Percentiles rank a stretch among this genome's conserved stretches.
phyloP scores from a whole-genome alignment of 768 basidiomycete genomes.

The Lactarius trivialis region DNA sequence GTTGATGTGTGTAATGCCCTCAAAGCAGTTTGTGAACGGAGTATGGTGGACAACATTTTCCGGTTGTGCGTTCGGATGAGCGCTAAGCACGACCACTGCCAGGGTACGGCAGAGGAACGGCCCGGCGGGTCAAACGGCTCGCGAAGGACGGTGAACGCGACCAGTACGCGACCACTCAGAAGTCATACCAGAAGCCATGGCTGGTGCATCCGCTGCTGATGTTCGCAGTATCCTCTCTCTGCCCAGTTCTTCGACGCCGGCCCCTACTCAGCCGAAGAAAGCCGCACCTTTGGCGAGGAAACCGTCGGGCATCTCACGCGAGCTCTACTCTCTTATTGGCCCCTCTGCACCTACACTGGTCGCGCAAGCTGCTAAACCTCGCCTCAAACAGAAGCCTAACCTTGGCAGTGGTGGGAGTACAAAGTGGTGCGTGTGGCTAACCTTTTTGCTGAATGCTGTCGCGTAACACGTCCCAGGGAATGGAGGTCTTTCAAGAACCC shows the following conservation, averaged over 20 bases:
- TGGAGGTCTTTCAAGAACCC: conserved; percentile 66
- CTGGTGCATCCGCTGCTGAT: conserved; percentile 63
- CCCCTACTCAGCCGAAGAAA: conserved; percentile 47
- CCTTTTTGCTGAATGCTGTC: not conserved
- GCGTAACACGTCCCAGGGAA: conserved; percentile 47
- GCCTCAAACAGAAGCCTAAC: conserved; percentile 82
- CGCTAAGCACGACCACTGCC: not conserved
- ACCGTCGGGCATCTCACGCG: conserved; percentile 87
- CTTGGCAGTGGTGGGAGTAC: conserved; percentile 53
- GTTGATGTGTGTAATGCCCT: conserved; percentile 14
- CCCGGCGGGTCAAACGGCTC: conserved; percentile 8
- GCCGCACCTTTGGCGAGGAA: conserved; percentile 39
- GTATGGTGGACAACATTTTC: conserved; percentile 1
- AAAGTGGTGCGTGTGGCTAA: conserved; percentile 52
- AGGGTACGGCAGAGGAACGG: not conserved
- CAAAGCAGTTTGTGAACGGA: conserved; percentile 5
- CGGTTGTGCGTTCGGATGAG: not conserved
- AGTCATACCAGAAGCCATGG: conserved; percentile 40
- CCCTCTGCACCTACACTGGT: conserved; percentile 82
- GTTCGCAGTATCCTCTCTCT: conserved; percentile 79
- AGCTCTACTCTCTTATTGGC: conserved; percentile 93
- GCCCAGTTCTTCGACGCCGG: conserved; percentile 34
- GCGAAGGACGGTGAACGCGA: no score
- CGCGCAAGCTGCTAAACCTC: conserved; percentile 71
- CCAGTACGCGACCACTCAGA: no score